Conservation (phyloP, 345 rosid species). For the Trapa bicornis region DNA sequence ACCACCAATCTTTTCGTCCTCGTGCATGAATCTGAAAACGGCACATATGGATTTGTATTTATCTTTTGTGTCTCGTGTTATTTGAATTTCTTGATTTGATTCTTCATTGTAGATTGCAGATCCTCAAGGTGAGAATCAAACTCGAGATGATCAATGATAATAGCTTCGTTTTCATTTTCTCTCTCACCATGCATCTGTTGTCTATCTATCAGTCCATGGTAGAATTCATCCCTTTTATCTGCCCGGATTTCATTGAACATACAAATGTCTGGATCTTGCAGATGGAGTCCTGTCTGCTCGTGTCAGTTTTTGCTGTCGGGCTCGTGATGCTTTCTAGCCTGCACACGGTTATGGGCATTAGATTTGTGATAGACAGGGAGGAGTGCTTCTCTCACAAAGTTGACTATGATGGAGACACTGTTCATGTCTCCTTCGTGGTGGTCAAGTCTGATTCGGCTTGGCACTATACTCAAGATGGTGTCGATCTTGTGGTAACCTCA, state of each 20-base stretch:
- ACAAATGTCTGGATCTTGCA: background rate
- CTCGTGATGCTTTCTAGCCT: slow-evolving; percentile 4
- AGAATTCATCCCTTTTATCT: background rate
- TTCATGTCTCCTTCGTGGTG: slow-evolving; percentile 55
- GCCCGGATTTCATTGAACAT: background rate
- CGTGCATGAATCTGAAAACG: background rate
- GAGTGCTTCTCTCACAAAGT: slow-evolving; percentile 59
- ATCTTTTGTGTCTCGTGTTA: background rate
- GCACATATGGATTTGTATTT: background rate
- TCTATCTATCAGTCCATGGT: background rate
- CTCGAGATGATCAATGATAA: background rate
- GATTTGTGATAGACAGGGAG: slow-evolving; percentile 54
- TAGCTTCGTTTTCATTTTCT: background rate
- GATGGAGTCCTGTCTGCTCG: background rate
- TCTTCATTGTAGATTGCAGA: background rate
- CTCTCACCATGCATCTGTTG: background rate
- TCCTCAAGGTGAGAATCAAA: background rate
- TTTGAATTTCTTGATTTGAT: background rate
- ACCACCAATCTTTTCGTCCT: background rate
- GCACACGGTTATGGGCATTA: slow-evolving; percentile 28
- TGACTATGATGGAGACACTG: slow-evolving; percentile 44
- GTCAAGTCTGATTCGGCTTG: slow-evolving; percentile 41
- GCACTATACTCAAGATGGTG: slow-evolving; percentile 39
- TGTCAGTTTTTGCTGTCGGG: background rate
- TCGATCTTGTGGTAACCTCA: slow-evolving; percentile 51